Conservation (phyloP, 2,329 filamentous ascomycete genomes). For the Claviceps capensis region DNA sequence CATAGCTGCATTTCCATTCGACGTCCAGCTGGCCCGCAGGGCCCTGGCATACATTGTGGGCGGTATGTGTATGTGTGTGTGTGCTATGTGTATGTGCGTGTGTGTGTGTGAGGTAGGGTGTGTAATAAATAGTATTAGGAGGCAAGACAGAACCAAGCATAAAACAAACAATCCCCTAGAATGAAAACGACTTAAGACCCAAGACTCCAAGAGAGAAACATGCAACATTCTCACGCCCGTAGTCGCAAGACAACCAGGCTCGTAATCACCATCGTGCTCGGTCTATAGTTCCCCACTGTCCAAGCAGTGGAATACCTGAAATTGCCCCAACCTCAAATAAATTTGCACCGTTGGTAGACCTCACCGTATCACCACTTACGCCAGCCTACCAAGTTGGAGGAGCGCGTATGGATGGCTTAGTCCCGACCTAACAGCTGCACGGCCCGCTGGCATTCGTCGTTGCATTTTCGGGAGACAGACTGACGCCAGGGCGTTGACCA, state of each 20-base stretch:
- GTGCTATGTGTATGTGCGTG: background rate
- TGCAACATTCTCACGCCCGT: conserved; percentile 17
- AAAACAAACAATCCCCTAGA: conserved; percentile 16
- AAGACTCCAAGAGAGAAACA: conserved; percentile 26
- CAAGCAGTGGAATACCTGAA: conserved; percentile 6
- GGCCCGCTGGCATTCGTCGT: conserved; percentile 43
- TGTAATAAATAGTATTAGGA: conserved; percentile 10
- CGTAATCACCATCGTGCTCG: conserved; percentile 11
- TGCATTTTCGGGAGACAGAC: conserved; percentile 39
- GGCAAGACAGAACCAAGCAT: conserved; percentile 13
- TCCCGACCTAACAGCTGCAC: conserved; percentile 37
- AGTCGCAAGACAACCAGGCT: conserved; percentile 11
- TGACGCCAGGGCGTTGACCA: conserved; percentile 46
- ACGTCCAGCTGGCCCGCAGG: background rate
- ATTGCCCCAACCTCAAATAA: conserved; percentile 9
- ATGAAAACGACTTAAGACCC: conserved; percentile 20
- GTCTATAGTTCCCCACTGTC: conserved; percentile 11
- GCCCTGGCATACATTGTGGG: background rate
- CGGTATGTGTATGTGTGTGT: too few relatives aligned
- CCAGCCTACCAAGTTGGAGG: conserved; percentile 4
- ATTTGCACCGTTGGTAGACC: too few relatives aligned
- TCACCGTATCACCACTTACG: conserved; percentile 1
- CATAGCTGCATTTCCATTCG: background rate
- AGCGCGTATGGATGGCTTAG: background rate
- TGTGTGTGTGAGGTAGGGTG: background rate